phyloP scores from a whole-genome alignment of 805 yeast genomes.

The Saccharomycopsis malanga region DNA sequence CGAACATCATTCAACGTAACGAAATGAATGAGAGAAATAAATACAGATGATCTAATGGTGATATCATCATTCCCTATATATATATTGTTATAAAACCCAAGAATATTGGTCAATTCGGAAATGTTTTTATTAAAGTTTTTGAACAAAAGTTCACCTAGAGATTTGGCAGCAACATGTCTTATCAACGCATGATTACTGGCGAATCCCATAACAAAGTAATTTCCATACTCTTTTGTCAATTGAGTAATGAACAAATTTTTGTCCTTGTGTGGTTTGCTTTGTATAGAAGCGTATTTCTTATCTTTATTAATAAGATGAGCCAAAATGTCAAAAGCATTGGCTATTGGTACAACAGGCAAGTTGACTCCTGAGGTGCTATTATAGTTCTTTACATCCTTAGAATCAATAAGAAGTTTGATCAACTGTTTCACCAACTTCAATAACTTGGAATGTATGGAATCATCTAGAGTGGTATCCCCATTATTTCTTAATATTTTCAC shows the following conservation, averaged over 20 bases:
- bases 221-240: conserved; percentile 18
- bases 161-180: conserved; percentile 28
- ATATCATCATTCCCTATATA: conserved; percentile 26
- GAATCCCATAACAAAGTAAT: conserved; percentile 19
- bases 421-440: conserved; percentile 16
- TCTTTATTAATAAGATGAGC: conserved; percentile 9
- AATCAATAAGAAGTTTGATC: conserved; percentile 11
- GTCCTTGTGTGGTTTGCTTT: conserved; percentile 14
- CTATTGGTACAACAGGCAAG: conserved; percentile 18
- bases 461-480: conserved; percentile 13
- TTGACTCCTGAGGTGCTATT: conserved; percentile 15
- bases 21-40: conserved; percentile 34
- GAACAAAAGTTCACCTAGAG: conserved; percentile 32
- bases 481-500: conserved; percentile 14
- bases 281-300: conserved; percentile 14
- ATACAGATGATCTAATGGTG: conserved; percentile 26
- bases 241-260: conserved; percentile 19
- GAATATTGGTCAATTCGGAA: conserved; percentile 24
- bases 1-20: conserved; percentile 26
- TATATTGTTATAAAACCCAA: conserved; percentile 22
- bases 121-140: conserved; percentile 12
- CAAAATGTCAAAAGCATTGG: conserved; percentile 18
- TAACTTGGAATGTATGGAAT: conserved; percentile 10
- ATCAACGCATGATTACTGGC: conserved; percentile 21
- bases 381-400: conserved; percentile 15